Evolutionary conservation across 495 filamentous ascomycete genomes (phyloP).

Genomic region (Lasiosphaeris hirsuta): DNA sequence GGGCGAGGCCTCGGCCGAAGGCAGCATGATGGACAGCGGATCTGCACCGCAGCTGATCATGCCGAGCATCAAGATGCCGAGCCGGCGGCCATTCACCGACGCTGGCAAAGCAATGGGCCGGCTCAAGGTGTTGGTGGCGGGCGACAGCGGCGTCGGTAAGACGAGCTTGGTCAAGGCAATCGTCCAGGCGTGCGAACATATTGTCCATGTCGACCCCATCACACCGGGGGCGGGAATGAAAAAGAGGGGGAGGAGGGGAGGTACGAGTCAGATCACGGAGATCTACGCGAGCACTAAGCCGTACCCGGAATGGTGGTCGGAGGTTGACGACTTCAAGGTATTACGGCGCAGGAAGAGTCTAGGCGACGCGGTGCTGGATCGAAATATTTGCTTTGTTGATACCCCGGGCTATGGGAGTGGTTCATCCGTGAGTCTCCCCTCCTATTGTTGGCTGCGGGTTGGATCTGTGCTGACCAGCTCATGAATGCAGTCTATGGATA

Average conservation of each 20-base stretch:
- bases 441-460: not conserved
- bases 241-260: slow-evolving; percentile 11
- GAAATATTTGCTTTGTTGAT: slow-evolving; percentile 95
- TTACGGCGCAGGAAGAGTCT: slow-evolving; percentile 72
- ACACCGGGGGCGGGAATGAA: slow-evolving; percentile 36
- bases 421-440: slow-evolving; percentile 50
- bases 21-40: slow-evolving; percentile 43
- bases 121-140: slow-evolving; percentile 84
- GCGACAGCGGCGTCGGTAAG: slow-evolving; percentile 79
- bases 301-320: slow-evolving; percentile 95
- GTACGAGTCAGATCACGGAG: slow-evolving; percentile 63
- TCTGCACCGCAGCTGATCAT: slow-evolving; percentile 88
- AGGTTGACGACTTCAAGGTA: slow-evolving; percentile 69
- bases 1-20: not conserved
- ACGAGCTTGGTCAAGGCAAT: slow-evolving; percentile 90
- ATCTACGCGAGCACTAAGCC: slow-evolving; percentile 90
- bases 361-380: slow-evolving; percentile 79
- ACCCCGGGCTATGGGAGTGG: slow-evolving; percentile 69
- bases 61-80: slow-evolving; percentile 95
- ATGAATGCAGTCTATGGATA: slow-evolving; percentile 50
- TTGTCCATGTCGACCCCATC: slow-evolving; percentile 90
- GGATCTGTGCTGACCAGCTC: not conserved
- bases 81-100: slow-evolving; percentile 86
- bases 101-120: slow-evolving; percentile 79
- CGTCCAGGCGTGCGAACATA: slow-evolving; percentile 90